These are phyloP conservation scores for Penstemon davidsonii DNA, from an alignment of 257 asterid genomes.

Conservation along the genomic window DNA sequence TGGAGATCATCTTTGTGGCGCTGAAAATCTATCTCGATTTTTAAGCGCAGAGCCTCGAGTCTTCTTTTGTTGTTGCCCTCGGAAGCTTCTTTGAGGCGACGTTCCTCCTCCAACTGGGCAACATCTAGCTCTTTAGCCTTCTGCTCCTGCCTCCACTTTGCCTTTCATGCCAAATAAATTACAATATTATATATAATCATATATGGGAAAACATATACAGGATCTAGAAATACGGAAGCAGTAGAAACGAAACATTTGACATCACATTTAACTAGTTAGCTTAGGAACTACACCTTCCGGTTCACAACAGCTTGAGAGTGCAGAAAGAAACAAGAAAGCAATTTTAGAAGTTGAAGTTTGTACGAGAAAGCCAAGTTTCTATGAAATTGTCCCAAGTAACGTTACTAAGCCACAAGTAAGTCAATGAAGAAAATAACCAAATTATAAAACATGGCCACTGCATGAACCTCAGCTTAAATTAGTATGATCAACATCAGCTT, in stretches of 20 bases:
- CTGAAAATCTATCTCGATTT: too few relatives aligned
- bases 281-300: constrained; percentile 3
- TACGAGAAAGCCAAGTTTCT: not conserved
- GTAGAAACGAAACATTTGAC: not conserved
- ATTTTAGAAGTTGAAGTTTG: constrained; percentile 12
- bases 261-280: not conserved
- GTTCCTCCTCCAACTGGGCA: constrained; percentile 72
- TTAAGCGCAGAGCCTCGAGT: too few relatives aligned
- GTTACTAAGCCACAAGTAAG: constrained; percentile 1
- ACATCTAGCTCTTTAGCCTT: constrained; percentile 59
- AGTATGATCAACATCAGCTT: too few relatives aligned
- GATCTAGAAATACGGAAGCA: constrained; percentile 9
- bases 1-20: too few relatives aligned
- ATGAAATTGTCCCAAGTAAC: not conserved
- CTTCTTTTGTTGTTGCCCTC: too few relatives aligned
- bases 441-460: not conserved
- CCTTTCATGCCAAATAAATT: constrained; percentile 49
- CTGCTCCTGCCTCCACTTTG: constrained; percentile 80
- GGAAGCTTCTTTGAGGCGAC: constrained; percentile 27
- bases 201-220: constrained; percentile 10
- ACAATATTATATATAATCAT: constrained; percentile 23
- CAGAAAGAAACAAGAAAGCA: constrained; percentile 12
- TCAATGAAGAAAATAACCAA: constrained; percentile 2
- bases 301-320: not conserved
- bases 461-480: too few relatives aligned